Evolutionary conservation across 2,329 filamentous ascomycete species (phyloP), one percentile per base, ranked within the genome.

Genomic region (Xenoacremonium recifei): DNA sequence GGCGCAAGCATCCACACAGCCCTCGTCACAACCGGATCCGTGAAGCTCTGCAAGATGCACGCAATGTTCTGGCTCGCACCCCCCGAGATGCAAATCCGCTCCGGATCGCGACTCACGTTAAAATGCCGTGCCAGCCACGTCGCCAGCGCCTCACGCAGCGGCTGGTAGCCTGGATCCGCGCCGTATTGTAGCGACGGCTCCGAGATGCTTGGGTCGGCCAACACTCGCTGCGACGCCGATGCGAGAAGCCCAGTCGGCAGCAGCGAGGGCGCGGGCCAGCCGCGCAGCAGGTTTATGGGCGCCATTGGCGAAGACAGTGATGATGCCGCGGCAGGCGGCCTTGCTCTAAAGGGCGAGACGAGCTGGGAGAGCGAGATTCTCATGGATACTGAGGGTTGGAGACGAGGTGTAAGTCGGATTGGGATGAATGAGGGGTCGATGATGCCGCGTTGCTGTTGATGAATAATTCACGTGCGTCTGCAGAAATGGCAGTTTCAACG

Each of bases 61-160:
- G 86, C 89, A 3, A 95, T 64, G 59, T 84, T 90, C 71, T 95
- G 90, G 51, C 82, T 88, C 3, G 91, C 91, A 13, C 91, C 91
- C 33, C 90, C 89, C 0, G 87, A 88, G 60, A 96, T 84, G 59
- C 84, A 87, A 40, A 96, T 84, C 21, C 88, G 76, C 3, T 80
- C 72, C 4, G 74, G 58, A 12, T 73, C 71, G 5, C 63, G 52
- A 43, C 52, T 41, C 9, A 64, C 56, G 37, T 61, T 49, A 59
- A 89, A 92, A 55, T 84, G 84, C 1, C 59, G 53, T 2, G 72
- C 76, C 30, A 96, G 71, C 87, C 88, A 96, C 29, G 66, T 59
- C 4, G 88, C 84, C 23, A 96, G 67, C 30, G 79, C 75, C 47
- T 79, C 71, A 12, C 89, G 77, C 27, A 93, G 71, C n/a, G 82